Conservation (phyloP, 163 green algal species). For the Volvox carteri region DNA sequence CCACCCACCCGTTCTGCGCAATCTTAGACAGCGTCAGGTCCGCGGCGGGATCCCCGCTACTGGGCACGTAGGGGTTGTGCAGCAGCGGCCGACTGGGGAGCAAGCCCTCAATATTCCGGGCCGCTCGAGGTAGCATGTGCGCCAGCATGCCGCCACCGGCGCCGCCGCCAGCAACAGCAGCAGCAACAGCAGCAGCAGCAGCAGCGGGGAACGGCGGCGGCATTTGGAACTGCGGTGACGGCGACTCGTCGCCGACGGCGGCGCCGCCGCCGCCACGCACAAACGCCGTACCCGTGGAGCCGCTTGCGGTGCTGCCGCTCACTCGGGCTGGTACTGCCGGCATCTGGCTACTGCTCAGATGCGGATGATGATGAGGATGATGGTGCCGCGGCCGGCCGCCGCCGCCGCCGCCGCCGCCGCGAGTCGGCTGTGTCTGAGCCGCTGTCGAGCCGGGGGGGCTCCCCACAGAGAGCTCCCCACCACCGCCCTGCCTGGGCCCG, state of each 20-base stretch:
- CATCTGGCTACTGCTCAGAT: background rate
- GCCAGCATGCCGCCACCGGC: background rate
- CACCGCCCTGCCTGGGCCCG: constrained; percentile 3
- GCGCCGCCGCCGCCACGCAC: background rate
- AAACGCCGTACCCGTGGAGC: background rate
- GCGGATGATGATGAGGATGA: constrained; percentile 14
- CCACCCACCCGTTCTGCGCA: constrained; percentile 32
- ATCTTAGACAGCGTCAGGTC: constrained; percentile 55
- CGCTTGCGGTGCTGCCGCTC: background rate
- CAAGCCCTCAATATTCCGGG: constrained; percentile 45
- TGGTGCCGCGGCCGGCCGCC: constrained; percentile 12
- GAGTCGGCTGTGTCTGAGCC: background rate
- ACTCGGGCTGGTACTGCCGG: background rate
- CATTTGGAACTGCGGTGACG: background rate
- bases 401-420: constrained; percentile 38
- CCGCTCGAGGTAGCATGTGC: constrained; percentile 45
- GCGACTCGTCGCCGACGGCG: constrained; percentile 30
- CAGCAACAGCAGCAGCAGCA: too few species aligned
- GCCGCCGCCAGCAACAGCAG: background rate
- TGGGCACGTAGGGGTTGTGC: constrained; percentile 55
- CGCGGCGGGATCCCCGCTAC: constrained; percentile 34
- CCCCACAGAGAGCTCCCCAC: constrained; percentile 32
- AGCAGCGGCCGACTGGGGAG: constrained; percentile 48
- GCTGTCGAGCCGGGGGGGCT: constrained; percentile 36
- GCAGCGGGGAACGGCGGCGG: background rate